Percentiles rank a stretch among this genome's conserved stretches.
Evolutionary conservation across 108 stramenopile genomes (phyloP).

Genomic region (Bacterosira constricta): DNA sequence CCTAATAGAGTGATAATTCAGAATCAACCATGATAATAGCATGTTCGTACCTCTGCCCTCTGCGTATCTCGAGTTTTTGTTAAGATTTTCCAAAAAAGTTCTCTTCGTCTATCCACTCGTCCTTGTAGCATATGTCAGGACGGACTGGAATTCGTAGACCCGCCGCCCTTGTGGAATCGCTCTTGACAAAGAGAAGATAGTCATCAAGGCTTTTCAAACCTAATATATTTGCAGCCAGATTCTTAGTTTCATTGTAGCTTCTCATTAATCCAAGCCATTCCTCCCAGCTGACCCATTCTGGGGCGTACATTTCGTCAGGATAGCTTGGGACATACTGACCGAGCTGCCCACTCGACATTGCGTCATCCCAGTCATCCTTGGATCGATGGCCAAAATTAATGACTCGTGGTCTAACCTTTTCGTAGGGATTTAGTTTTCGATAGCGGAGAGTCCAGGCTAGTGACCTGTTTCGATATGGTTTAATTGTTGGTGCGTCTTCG

Average conservation of each 20-base stretch:
- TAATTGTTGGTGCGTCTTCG: conserved; percentile 26
- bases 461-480: conserved; percentile 69
- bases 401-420: conserved; percentile 49
- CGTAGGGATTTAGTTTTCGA: conserved; percentile 60
- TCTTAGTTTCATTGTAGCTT: conserved; percentile 59
- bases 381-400: conserved; percentile 62
- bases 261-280: conserved; percentile 78
- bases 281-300: conserved; percentile 74
- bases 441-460: conserved; percentile 69
- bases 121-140: conserved; percentile 65
- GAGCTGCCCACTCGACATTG: conserved; percentile 49
- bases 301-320: conserved; percentile 77
- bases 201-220: conserved; percentile 53
- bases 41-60: too few species aligned
- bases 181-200: conserved; percentile 55
- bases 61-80: too few species aligned
- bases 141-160: conserved; percentile 66
- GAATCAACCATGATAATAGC: too few species aligned
- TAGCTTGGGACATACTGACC: conserved; percentile 58
- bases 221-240: conserved; percentile 50
- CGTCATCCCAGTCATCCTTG: conserved; percentile 76
- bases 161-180: conserved; percentile 59
- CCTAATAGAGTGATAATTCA: too few species aligned
- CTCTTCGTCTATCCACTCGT: conserved; percentile 61
- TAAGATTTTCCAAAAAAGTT: conserved; percentile 52